A percentile compares a stretch with the other conserved stretches of the same genome.
Conservation (phyloP, 192 early-diverging fungal species). For the Rhizophagus prolifer region DNA sequence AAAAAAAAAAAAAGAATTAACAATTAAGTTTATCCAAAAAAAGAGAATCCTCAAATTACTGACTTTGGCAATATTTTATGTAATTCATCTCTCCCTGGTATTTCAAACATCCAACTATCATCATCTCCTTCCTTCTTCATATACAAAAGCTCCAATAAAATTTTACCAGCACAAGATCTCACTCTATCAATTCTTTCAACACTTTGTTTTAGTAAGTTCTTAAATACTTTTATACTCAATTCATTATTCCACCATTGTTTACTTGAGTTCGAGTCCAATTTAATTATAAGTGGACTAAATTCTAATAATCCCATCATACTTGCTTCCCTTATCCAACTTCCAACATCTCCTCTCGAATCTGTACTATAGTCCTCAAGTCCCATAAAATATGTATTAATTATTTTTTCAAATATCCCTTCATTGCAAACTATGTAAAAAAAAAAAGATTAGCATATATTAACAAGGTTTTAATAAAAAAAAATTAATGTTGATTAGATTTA, state of each 20-base stretch:
- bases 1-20: too few species aligned
- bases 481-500: slow-evolving; percentile 17
- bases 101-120: slow-evolving; percentile 26
- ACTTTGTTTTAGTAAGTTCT: slow-evolving; percentile 64
- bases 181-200: slow-evolving; percentile 94
- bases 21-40: too few species aligned
- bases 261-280: slow-evolving; percentile 29
- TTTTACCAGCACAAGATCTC: slow-evolving; percentile 67
- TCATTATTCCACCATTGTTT: slow-evolving; percentile 40
- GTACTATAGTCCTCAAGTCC: slow-evolving; percentile 83
- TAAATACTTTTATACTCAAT: slow-evolving; percentile 44
- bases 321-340: slow-evolving; percentile 86
- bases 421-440: slow-evolving; percentile 18
- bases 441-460: too few species aligned
- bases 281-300: slow-evolving; percentile 43
- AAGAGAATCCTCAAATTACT: neutral
- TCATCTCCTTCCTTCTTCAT: slow-evolving; percentile 3
- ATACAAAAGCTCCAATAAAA: slow-evolving; percentile 55
- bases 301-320: slow-evolving; percentile 59
- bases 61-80: slow-evolving; percentile 33
- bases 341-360: slow-evolving; percentile 94
- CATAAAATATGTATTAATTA: slow-evolving; percentile 55
- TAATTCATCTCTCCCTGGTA: slow-evolving; percentile 31
- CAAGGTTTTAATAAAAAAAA: neutral
- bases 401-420: slow-evolving; percentile 37